Evolutionary conservation across 225 moss, liverwort and hornwort genomes (phyloP), one percentile per base, ranked within the genome.

Genomic region (Sphagnum contortum): DNA sequence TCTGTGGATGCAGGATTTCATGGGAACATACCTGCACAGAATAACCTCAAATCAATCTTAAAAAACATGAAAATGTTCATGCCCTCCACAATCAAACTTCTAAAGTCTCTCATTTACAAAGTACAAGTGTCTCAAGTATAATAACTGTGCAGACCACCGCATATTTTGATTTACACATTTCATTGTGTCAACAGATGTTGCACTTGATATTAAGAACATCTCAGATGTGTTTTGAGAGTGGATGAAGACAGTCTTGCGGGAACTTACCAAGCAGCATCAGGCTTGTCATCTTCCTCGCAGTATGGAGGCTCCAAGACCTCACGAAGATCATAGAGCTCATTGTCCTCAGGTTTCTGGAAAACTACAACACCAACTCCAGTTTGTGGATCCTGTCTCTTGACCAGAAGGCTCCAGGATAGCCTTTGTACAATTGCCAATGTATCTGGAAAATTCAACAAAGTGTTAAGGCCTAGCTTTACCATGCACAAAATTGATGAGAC

Each of bases 231-330:
- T 29, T 29, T 29, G 29, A 29, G 29, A 29, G 29, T 29, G 29
- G 29, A 29, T 29, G 29, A 1, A 29, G 29, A 29, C 29, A 29
- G 29, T 29, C 29, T 29, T 29, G 5, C n/a, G 54, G 55, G 44
- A 3, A 67, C 73, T 57, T 84, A 94, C 91, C 94, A 94, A 50
- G 91, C 91, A 50, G 94, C 94, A 66, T 94, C 91, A 29, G 85
- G 79, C 57, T 89, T 87, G 77, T 94, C 91, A 70, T 81, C 77
- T 3, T 72, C 60, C n/a, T 67, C 65, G 66, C 91, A 94, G 67
- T 91, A 83, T 2, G 87, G 89, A 49, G 91, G 91, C 5, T 69
- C 59, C 63, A 87, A 78, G 9, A 59, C 72, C 66, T 69, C 46
- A n/a, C 85, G 76, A 14, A 64, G 67, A 5, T 94, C 77, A 61